Evolutionary conservation across 306 rosid genomes (phyloP).

Genomic region (Quercus engelmannii): DNA sequence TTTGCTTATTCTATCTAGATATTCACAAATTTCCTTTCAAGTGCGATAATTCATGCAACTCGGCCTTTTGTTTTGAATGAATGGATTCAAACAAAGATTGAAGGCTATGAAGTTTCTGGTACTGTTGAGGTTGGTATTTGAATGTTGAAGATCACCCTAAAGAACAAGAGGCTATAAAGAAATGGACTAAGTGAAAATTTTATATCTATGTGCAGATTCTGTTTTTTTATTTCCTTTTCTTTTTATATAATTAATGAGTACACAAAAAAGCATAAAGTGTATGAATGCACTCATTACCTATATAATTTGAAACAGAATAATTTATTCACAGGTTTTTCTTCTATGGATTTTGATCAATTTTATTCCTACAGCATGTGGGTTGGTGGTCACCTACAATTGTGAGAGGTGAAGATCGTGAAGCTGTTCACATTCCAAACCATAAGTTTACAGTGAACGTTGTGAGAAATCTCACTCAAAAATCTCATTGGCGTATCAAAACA

Average conservation of each 20-base stretch:
- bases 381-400: slow-evolving; percentile 99
- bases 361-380: slow-evolving; percentile 79
- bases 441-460: slow-evolving; percentile 87
- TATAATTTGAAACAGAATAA: not conserved
- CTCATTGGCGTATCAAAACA: slow-evolving; percentile 97
- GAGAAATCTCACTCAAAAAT: slow-evolving; percentile 86
- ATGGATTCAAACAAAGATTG: slow-evolving; percentile 94
- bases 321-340: not conserved
- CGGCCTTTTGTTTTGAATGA: slow-evolving; percentile 92
- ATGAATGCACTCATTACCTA: not conserved
- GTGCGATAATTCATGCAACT: slow-evolving; percentile 93
- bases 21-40: slow-evolving; percentile 95
- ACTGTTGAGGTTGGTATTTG: slow-evolving; percentile 77
- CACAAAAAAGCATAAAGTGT: not conserved
- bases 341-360: slow-evolving; percentile 23
- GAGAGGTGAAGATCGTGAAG: slow-evolving; percentile 98
- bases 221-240: not conserved
- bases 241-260: not conserved
- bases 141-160: slow-evolving; percentile 16
- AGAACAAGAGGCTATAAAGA: not conserved
- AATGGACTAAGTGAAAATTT: not conserved
- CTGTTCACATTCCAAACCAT: slow-evolving; percentile 97
- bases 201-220: not conserved
- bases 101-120: slow-evolving; percentile 98
- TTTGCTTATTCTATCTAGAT: slow-evolving; percentile 46